These are phyloP conservation scores for Lentinula guzmanii DNA, from an alignment of 768 basidiomycete genomes.

Conservation along the genomic window DNA sequence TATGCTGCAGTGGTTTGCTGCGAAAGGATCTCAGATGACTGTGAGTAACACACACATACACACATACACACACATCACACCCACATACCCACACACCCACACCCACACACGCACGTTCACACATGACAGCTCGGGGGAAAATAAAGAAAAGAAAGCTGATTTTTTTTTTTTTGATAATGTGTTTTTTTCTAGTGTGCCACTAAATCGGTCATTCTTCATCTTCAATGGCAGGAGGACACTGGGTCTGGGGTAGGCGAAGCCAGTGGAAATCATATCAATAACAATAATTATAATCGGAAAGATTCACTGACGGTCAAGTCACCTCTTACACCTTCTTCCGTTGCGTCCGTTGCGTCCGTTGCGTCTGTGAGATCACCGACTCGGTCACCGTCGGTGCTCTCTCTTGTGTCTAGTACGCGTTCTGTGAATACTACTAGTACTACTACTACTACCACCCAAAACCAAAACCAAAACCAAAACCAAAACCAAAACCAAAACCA, in stretches of 20 bases:
- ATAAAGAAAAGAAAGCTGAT: too few species aligned
- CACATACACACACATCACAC: too few species aligned
- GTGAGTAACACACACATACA: slow-evolving; percentile 44
- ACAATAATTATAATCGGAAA: neutral
- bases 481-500: slow-evolving; percentile 15
- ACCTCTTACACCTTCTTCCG: neutral
- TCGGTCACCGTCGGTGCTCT: slow-evolving; percentile 11
- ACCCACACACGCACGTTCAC: too few species aligned
- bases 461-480: slow-evolving; percentile 9
- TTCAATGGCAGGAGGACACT: slow-evolving; percentile 79
- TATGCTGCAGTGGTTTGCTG: slow-evolving; percentile 93
- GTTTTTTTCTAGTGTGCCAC: slow-evolving; percentile 63
- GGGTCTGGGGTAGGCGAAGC: slow-evolving; percentile 8
- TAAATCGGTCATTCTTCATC: slow-evolving; percentile 77
- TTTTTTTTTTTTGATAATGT: neutral
- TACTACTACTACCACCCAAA: neutral
- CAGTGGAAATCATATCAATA: neutral
- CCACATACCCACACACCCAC: too few species aligned
- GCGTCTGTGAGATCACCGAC: slow-evolving; percentile 9
- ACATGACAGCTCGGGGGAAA: too few species aligned
- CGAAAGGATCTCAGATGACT: slow-evolving; percentile 87
- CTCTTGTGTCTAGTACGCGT: slow-evolving; percentile 14
- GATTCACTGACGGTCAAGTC: neutral
- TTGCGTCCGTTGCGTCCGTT: neutral
- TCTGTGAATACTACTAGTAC: neutral